A percentile compares a stretch with the other conserved stretches of the same genome.
Conservation (phyloP, 2,329 filamentous ascomycete species). For the Tolypocladium cylindrosporum region DNA sequence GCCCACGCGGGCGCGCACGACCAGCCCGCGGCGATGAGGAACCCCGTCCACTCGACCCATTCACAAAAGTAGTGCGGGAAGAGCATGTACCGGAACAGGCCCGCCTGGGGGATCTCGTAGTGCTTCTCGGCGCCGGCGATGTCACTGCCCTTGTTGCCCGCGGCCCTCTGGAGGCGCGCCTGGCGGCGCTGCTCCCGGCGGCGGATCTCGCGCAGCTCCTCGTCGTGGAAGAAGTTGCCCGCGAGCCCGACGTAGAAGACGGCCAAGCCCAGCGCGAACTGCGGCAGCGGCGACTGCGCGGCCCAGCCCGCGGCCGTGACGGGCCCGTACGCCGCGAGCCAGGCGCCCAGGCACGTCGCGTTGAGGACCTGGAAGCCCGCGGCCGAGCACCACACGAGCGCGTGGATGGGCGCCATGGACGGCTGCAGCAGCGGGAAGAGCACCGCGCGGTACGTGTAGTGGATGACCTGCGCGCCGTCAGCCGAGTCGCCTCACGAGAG, state of each 20-base stretch:
- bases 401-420: constrained; percentile 84
- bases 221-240: constrained; percentile 82
- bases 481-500: neutral
- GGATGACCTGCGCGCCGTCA: constrained; percentile 46
- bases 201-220: constrained; percentile 78
- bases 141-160: neutral
- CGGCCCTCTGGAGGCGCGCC: constrained; percentile 17
- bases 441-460: constrained; percentile 86
- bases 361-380: constrained; percentile 72
- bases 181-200: constrained; percentile 53
- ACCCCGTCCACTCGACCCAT: constrained; percentile 93
- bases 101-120: constrained; percentile 77
- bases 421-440: constrained; percentile 75
- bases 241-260: constrained; percentile 69
- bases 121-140: constrained; percentile 47
- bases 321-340: constrained; percentile 73
- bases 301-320: constrained; percentile 44
- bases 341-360: constrained; percentile 66
- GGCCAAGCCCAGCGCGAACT: constrained; percentile 54
- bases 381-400: constrained; percentile 54
- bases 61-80: constrained; percentile 94
- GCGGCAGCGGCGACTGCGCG: constrained; percentile 25
- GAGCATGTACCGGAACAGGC: constrained; percentile 72
- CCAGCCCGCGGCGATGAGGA: constrained; percentile 64
- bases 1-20: constrained; percentile 63